Conservation (phyloP, 73 alveolate species). For the Effrenium voratum region DNA sequence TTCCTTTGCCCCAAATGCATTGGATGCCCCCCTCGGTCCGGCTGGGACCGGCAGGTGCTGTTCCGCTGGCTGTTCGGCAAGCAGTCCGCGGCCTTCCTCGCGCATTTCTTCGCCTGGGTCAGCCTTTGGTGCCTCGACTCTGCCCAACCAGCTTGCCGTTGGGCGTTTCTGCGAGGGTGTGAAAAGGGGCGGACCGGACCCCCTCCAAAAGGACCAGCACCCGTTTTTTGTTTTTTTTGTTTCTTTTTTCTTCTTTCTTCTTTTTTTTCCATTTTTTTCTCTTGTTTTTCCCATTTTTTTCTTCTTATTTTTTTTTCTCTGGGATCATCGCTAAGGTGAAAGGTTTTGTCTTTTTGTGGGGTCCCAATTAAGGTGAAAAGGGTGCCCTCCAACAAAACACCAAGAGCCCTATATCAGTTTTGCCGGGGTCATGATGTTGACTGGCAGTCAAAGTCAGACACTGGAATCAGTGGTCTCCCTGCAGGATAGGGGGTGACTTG, state of each 20-base stretch:
- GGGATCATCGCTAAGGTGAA: neutral
- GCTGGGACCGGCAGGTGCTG: neutral
- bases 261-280: neutral
- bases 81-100: constrained; percentile 47
- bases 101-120: constrained; percentile 53
- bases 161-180: no score
- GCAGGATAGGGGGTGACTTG: no score
- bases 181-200: no score
- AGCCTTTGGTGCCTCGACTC: constrained; percentile 52
- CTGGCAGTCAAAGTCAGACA: no score
- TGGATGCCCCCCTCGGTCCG: neutral
- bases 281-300: neutral
- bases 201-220: neutral
- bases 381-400: no score
- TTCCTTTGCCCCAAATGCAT: no score
- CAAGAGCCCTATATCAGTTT: no score
- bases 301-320: no score
- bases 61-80: constrained; percentile 85
- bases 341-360: neutral
- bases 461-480: no score
- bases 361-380: no score
- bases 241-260: neutral
- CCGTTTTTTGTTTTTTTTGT: neutral
- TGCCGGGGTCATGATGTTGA: no score
- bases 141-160: no score